Base-by-base conservation (phyloP, 257 asterid genomes). In the Solanum rostratum region DNA sequence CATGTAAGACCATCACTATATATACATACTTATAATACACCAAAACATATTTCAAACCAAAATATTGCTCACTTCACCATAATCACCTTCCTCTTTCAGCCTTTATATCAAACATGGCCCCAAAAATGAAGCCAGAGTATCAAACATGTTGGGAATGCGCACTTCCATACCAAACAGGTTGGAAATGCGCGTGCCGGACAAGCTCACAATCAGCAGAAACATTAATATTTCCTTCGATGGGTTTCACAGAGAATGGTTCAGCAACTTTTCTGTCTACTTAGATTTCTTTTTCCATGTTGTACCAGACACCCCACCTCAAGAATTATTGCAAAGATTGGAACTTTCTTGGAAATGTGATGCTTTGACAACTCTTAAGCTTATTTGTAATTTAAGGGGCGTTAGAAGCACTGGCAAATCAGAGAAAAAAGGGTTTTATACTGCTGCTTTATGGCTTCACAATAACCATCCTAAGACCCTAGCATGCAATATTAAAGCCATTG, bases 381-480 rank as follows among this genome's bases (percentile, higher is more conserved):
- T 88, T 11, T 85, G 85, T 57, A 85, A 88, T 62, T 84, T 88
- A 53, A 80, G 90, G 55, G 88, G 88, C 45, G 84, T 88, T 46
- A 52, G 88, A 41, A 87, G 88, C 20, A 88, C 87, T 10, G 90
- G 88, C 4, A 88, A 88, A 14, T 85, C 87, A 5, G 88, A 88
- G 29, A 88, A 85, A 37, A 76, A 85, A 65, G 85, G 86, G 18
- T 88, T 88, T 45, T 88, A 85, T 30, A 80, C 74, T 66, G 87
- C 86, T 3, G 59, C 85, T 14, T 63, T 85, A 20, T 85, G 90
- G 88, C 79, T 88, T 12, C 71, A 83, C 39, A 22, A 41, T 11
- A 22, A 52, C 24, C 88, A 85, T 60, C 88, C 87, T 7, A 80
- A 80, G 55, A 85, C 85, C 24, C 65, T 85, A 13, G 85, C 87